Conservation (phyloP, 495 filamentous ascomycete species). For the Podospora didyma region DNA sequence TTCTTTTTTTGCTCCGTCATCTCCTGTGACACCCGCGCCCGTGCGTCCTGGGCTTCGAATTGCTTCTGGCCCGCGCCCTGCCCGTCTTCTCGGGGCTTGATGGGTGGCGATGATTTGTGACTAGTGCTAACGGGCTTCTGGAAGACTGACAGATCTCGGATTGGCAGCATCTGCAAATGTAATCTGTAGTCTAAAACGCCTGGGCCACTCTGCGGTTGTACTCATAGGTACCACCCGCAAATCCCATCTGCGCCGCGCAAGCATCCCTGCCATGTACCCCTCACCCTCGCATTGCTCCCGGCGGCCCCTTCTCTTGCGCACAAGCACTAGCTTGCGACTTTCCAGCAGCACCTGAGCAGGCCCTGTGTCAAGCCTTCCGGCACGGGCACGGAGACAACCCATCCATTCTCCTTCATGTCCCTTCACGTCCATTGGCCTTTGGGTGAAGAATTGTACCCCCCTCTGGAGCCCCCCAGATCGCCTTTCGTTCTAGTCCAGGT, state of each 20-base stretch:
- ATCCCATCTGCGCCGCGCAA: constrained; percentile 7
- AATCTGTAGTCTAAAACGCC: constrained; percentile 21
- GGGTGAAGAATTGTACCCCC: constrained; percentile 8
- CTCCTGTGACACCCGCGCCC: too few species aligned
- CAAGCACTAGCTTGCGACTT: constrained; percentile 16
- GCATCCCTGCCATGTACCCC: constrained; percentile 14
- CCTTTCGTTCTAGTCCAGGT: neutral
- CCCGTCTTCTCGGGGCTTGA: neutral
- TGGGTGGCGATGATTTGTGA: neutral
- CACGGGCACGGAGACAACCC: constrained; percentile 23
- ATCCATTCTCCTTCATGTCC: constrained; percentile 4
- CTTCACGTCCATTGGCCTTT: constrained; percentile 1
- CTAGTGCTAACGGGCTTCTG: constrained; percentile 18
- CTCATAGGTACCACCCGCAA: constrained; percentile 14
- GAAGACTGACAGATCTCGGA: constrained; percentile 19
- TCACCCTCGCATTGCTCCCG: constrained; percentile 17
- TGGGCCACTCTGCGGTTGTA: constrained; percentile 13
- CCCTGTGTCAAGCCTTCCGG: constrained; percentile 22
- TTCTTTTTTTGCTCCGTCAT: too few species aligned
- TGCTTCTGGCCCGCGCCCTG: neutral
- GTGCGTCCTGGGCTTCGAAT: neutral
- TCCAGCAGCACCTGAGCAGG: constrained; percentile 1
- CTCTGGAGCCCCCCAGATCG: constrained; percentile 10
- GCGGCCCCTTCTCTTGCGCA: constrained; percentile 17
- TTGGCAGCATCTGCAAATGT: constrained; percentile 15